phyloP scores from a whole-genome alignment of 768 basidiomycete species.

The Fomitopsis serialis region DNA sequence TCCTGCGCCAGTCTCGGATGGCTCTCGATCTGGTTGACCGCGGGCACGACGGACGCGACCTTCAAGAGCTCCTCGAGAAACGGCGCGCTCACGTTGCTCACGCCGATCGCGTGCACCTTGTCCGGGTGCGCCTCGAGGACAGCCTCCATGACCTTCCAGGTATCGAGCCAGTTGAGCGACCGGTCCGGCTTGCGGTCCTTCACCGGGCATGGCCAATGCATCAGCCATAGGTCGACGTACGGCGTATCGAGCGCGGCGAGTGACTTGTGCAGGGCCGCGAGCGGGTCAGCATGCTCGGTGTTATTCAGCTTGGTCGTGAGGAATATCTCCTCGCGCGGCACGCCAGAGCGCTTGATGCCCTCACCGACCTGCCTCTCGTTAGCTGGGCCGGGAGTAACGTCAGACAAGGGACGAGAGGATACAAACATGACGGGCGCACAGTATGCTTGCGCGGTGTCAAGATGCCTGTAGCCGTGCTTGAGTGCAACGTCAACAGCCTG shows the following conservation, averaged over 20 bases:
- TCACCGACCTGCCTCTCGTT: conserved; percentile 82
- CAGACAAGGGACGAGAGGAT: background rate
- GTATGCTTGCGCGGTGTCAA: conserved; percentile 68
- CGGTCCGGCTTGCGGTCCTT: conserved; percentile 48
- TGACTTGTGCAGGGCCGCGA: conserved; percentile 60
- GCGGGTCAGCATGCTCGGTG: conserved; percentile 52
- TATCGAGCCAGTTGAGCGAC: conserved; percentile 60
- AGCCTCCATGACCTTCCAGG: conserved; percentile 76
- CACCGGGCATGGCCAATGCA: conserved; percentile 85
- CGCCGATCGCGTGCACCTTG: conserved; percentile 78
- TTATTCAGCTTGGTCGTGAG: conserved; percentile 73
- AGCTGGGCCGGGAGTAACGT: conserved; percentile 13
- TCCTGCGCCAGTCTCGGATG: conserved; percentile 70
- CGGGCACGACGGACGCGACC: conserved; percentile 53
- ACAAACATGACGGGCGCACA: conserved; percentile 17
- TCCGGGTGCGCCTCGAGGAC: conserved; percentile 58
- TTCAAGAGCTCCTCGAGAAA: conserved; percentile 59
- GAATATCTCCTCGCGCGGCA: conserved; percentile 71
- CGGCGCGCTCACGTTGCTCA: conserved; percentile 67
- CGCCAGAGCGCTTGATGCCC: conserved; percentile 72
- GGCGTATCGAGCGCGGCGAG: conserved; percentile 62
- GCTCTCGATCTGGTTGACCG: conserved; percentile 76
- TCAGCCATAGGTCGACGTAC: conserved; percentile 80
- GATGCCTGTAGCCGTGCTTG: conserved; percentile 66
- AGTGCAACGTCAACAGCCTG: conserved; percentile 73